Conservation (phyloP, 495 filamentous ascomycete genomes). For the Neurospora sp. region DNA sequence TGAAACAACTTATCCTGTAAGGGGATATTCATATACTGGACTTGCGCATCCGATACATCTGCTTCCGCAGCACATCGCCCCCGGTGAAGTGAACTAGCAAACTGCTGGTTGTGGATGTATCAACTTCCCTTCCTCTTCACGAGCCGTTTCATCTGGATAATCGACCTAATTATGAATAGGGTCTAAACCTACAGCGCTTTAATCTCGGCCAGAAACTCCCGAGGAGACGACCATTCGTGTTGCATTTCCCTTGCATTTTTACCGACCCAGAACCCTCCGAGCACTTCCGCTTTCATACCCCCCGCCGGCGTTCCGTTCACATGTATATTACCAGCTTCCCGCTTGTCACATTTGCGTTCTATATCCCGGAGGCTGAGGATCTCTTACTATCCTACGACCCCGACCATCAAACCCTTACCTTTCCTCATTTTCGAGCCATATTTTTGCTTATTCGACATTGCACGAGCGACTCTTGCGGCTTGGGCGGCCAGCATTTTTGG, state of each 20-base stretch:
- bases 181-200: not conserved
- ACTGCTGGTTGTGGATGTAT: not conserved
- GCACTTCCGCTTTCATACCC: not conserved
- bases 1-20: constrained; percentile 91
- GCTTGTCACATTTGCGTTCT: not conserved
- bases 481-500: not conserved
- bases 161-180: not conserved
- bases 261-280: not conserved
- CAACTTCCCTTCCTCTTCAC: not conserved
- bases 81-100: not conserved
- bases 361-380: not conserved
- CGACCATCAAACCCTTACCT: not conserved
- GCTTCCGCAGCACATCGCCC: not conserved
- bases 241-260: not conserved
- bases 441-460: not conserved
- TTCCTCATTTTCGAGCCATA: not conserved
- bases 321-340: not conserved
- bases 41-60: not conserved
- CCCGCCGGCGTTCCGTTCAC: not conserved
- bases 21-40: constrained; percentile 1
- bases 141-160: not conserved
- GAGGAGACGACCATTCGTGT: not conserved
- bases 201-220: not conserved
- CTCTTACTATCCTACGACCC: not conserved
- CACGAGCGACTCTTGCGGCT: not conserved